Conservation (phyloP, 2,329 filamentous ascomycete species). For the Fusarium armeniacum region DNA sequence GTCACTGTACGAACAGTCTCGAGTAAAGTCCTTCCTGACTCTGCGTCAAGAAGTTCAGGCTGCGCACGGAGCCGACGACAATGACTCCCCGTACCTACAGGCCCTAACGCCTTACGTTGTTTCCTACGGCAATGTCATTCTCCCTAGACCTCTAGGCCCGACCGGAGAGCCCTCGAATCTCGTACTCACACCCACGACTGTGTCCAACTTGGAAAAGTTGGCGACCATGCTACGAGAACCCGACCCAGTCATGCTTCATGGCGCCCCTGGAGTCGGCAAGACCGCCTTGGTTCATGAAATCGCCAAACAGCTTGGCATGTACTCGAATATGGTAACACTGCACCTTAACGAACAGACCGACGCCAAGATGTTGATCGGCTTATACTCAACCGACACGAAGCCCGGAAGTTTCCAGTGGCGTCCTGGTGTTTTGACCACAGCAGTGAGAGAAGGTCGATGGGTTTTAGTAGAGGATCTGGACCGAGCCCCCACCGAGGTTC, state of each 20-base stretch:
- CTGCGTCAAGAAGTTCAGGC: conserved; percentile 58
- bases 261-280: conserved; percentile 89
- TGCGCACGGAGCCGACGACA: conserved; percentile 20
- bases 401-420: conserved; percentile 94
- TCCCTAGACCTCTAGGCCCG: conserved; percentile 72
- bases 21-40: conserved; percentile 62
- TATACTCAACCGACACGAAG: conserved; percentile 90
- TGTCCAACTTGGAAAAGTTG: conserved; percentile 77
- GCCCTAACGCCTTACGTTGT: conserved; percentile 72
- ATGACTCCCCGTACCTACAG: conserved; percentile 50
- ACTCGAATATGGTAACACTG: conserved; percentile 88
- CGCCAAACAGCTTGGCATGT: conserved; percentile 82
- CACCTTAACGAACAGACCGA: conserved; percentile 99
- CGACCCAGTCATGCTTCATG: conserved; percentile 84
- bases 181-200: conserved; percentile 79
- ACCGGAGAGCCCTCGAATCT: conserved; percentile 64
- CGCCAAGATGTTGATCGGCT: conserved; percentile 93
- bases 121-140: conserved; percentile 74
- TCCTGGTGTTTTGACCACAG: conserved; percentile 91
- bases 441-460: conserved; percentile 94
- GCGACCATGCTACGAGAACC: conserved; percentile 75
- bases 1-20: conserved; percentile 69
- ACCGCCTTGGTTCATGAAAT: conserved; percentile 87
- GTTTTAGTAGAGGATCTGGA: conserved; percentile 97
- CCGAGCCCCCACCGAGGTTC: conserved; percentile 92